A percentile compares a stretch with the other conserved stretches of the same genome.
These are phyloP conservation scores for Acidiella bohemica DNA, from an alignment of 495 filamentous ascomycete species.

Conservation along the genomic window DNA sequence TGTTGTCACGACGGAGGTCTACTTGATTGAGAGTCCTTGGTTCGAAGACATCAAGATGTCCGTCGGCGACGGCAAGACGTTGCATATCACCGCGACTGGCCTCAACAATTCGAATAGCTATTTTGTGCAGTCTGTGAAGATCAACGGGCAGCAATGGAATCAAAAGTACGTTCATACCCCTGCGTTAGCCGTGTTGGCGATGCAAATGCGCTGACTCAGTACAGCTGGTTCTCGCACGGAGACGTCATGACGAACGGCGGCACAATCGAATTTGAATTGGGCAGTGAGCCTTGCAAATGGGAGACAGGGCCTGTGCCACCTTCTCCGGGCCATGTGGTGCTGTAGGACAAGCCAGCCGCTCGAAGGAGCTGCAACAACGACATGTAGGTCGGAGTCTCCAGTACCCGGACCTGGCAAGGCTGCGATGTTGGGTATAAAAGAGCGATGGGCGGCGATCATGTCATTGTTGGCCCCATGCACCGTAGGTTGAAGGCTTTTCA, in stretches of 20 bases:
- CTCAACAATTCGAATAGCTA: conserved; percentile 23
- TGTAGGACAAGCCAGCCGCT: no score
- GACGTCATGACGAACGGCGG: conserved; percentile 28
- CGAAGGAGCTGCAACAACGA: no score
- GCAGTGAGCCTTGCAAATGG: conserved; percentile 22
- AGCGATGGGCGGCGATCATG: no score
- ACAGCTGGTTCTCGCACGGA: conserved; percentile 26
- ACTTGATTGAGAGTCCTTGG: conserved; percentile 26
- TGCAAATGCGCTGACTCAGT: no score
- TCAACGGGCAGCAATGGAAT: conserved; percentile 26
- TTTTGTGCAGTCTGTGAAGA: conserved; percentile 27
- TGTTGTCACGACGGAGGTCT: conserved; percentile 26
- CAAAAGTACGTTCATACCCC: no score
- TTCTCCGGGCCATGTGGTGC: conserved; percentile 25
- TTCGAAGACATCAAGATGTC: conserved; percentile 27
- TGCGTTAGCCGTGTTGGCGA: no score
- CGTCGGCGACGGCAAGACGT: conserved; percentile 20
- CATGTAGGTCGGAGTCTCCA: no score
- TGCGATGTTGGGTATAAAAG: no score
- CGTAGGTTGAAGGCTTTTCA: no score
- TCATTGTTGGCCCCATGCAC: no score
- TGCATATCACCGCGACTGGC: conserved; percentile 23
- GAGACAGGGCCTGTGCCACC: conserved; percentile 27
- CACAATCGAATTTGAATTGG: conserved; percentile 25
- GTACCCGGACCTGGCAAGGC: no score